Evolutionary conservation across 495 filamentous ascomycete species (phyloP).

Genomic region (Bombardia bombarda): DNA sequence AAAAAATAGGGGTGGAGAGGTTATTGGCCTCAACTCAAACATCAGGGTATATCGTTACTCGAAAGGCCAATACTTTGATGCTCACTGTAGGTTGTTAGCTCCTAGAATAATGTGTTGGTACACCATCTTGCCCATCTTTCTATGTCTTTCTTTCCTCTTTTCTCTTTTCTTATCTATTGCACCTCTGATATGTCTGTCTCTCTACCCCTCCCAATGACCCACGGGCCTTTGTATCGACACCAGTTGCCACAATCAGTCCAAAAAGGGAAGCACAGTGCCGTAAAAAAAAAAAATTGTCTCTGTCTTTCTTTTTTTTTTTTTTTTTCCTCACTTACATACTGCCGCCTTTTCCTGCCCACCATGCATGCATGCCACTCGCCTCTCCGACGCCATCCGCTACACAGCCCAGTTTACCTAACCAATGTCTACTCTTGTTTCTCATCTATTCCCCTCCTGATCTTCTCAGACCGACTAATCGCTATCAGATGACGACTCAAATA

Average conservation of each 20-base stretch:
- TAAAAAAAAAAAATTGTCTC: not conserved
- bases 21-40: conserved; percentile 80
- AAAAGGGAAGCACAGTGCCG: not conserved
- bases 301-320: not conserved
- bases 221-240: too few species aligned
- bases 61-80: conserved; percentile 80
- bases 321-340: not conserved
- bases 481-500: conserved; percentile 73
- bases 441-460: not conserved
- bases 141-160: not conserved
- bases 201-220: too few species aligned
- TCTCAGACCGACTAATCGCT: not conserved
- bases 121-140: not conserved
- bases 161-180: too few species aligned
- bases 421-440: not conserved
- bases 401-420: not conserved
- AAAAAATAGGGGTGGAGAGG: conserved; percentile 67
- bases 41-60: conserved; percentile 89
- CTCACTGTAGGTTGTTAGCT: conserved; percentile 58
- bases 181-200: too few species aligned
- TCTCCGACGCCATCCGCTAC: not conserved
- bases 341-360: not conserved
- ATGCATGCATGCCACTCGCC: not conserved
- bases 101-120: not conserved
- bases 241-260: not conserved